phyloP scores from a whole-genome alignment of 495 filamentous ascomycete genomes.

The Xylona heveae region DNA sequence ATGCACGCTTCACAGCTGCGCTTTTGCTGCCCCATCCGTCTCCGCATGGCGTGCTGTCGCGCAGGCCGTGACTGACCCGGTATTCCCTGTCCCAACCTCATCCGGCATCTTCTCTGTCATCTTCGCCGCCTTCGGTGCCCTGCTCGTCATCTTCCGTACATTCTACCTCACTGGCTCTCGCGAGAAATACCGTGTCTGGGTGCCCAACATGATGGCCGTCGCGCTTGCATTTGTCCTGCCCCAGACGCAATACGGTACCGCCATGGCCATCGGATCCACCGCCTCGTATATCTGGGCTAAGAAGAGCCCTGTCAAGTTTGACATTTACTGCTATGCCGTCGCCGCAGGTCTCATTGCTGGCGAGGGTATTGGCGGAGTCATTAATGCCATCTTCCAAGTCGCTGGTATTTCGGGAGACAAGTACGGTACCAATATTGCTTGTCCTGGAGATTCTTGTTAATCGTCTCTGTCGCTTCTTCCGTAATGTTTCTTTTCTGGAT shows the following conservation, averaged over 20 bases:
- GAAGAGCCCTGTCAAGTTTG: conserved; percentile 30
- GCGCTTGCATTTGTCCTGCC: conserved; percentile 42
- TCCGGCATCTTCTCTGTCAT: conserved; percentile 34
- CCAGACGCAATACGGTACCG: conserved; percentile 29
- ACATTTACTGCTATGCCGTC: conserved; percentile 40
- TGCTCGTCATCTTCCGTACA: conserved; percentile 30
- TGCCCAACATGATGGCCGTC: conserved; percentile 48
- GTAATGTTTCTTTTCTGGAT: too few relatives aligned
- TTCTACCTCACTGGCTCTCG: conserved; percentile 29
- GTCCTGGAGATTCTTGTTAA: conserved; percentile 21
- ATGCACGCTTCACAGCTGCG: too few relatives aligned
- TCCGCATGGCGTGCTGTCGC: conserved; percentile 44
- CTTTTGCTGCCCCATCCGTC: conserved; percentile 38
- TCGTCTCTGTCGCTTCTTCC: too few relatives aligned
- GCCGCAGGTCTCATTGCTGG: conserved; percentile 48
- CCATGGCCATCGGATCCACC: conserved; percentile 35
- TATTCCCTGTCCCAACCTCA: conserved; percentile 29
- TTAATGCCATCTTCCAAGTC: conserved; percentile 33
- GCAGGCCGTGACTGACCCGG: conserved; percentile 37
- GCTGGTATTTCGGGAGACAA: conserved; percentile 22
- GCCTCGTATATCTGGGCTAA: conserved; percentile 35
- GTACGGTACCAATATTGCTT: conserved; percentile 26
- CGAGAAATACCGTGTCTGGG: conserved; percentile 33
- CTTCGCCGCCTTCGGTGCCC: conserved; percentile 26
- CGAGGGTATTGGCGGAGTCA: conserved; percentile 42